Conservation (phyloP, 305 asterid species). For the Solanum hybrid region DNA sequence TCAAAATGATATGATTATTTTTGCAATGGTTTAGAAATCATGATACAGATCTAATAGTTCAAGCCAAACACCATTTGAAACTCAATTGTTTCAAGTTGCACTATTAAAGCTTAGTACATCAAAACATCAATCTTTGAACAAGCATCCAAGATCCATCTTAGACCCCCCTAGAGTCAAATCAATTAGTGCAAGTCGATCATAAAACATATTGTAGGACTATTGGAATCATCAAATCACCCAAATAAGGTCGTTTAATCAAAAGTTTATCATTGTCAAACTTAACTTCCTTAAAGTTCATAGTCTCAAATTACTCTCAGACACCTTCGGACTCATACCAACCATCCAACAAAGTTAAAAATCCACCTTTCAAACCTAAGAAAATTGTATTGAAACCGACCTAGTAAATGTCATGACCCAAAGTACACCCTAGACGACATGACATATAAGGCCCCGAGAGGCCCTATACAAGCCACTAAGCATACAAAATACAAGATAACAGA, state of each 20-base stretch:
- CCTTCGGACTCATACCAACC: neutral
- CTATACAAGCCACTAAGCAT: neutral
- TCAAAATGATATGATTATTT: neutral
- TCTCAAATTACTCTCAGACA: neutral
- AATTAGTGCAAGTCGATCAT: neutral
- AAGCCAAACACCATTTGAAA: neutral
- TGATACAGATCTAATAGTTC: neutral
- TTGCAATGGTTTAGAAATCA: neutral
- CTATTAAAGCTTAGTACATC: neutral
- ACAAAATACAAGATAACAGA: neutral
- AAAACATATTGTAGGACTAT: neutral
- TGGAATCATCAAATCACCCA: neutral
- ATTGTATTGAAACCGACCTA: neutral
- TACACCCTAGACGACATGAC: neutral
- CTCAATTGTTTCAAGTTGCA: neutral
- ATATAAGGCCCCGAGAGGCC: neutral
- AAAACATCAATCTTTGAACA: neutral
- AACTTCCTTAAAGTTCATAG: neutral
- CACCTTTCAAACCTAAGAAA: neutral
- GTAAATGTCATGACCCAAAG: neutral
- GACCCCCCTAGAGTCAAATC: neutral
- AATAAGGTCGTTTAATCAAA: neutral
- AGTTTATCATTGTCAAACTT: neutral
- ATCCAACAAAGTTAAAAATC: neutral
- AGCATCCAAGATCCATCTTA: neutral